Percentiles rank a stretch among this genome's conserved stretches.
Evolutionary conservation across 78 protist species (phyloP).

Genomic region (Goniomonas avonlea): DNA sequence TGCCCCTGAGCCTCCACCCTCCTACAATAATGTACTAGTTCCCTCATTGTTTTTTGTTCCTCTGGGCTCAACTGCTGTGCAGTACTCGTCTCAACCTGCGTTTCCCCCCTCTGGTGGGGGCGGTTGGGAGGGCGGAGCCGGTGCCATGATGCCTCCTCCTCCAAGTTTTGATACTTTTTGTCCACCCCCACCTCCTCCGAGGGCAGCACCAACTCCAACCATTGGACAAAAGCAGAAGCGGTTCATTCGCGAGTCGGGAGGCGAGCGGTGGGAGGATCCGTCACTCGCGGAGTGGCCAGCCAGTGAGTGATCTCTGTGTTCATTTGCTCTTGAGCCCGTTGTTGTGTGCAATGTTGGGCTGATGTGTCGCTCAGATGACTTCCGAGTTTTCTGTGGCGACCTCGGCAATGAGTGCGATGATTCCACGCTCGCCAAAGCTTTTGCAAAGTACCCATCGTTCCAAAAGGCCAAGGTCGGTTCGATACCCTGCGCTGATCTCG

Average conservation of each 20-base stretch:
- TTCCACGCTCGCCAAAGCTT: not conserved
- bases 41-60: too few species aligned
- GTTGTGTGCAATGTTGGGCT: too few species aligned
- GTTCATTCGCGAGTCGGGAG: constrained; percentile 1
- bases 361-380: not conserved
- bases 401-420: constrained; percentile 10
- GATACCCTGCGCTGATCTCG: too few species aligned
- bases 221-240: too few species aligned
- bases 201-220: not conserved
- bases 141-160: not conserved
- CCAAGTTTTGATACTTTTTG: not conserved
- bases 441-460: constrained; percentile 9
- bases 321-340: not conserved
- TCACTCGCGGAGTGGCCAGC: constrained; percentile 8
- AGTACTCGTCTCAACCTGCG: too few species aligned
- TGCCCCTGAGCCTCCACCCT: too few species aligned
- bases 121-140: too few species aligned
- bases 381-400: not conserved
- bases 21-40: too few species aligned
- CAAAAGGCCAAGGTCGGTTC: constrained; percentile 12
- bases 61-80: too few species aligned
- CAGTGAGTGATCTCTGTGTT: not conserved
- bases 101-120: too few species aligned
- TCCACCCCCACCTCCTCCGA: not conserved
- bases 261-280: constrained; percentile 1